Percentiles rank a stretch among this genome's conserved stretches.
Evolutionary conservation across 306 rosid species (phyloP).

Genomic region (Cicer cuneatum): DNA sequence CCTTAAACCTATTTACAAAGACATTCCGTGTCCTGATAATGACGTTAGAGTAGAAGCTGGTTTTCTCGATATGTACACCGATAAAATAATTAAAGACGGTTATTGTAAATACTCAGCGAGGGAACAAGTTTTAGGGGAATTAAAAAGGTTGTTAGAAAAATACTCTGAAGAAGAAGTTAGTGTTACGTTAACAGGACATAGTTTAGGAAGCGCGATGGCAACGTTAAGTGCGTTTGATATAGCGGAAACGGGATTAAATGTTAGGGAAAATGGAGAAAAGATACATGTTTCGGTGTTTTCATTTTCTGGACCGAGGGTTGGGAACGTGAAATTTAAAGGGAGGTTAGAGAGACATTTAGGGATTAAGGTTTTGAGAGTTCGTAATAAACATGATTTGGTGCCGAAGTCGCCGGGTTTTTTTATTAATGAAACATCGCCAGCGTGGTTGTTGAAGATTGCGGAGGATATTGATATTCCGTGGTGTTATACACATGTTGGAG

Average conservation of each 20-base stretch:
- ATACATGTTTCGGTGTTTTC: slow-evolving; percentile 69
- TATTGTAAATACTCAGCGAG: slow-evolving; percentile 74
- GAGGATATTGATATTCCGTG: slow-evolving; percentile 71
- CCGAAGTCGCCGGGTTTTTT: slow-evolving; percentile 73
- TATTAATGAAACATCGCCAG: slow-evolving; percentile 61
- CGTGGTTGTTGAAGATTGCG: slow-evolving; percentile 52
- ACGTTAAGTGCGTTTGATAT: slow-evolving; percentile 70
- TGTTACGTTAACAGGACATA: slow-evolving; percentile 76
- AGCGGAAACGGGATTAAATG: slow-evolving; percentile 62
- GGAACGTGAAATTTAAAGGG: slow-evolving; percentile 70
- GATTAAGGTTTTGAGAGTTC: slow-evolving; percentile 76
- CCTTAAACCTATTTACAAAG: slow-evolving; percentile 53
- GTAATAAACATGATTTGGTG: slow-evolving; percentile 71
- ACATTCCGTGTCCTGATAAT: slow-evolving; percentile 61
- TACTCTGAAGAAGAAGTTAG: slow-evolving; percentile 66
- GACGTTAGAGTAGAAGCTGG: slow-evolving; percentile 71
- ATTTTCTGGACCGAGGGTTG: slow-evolving; percentile 89
- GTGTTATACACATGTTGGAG: slow-evolving; percentile 88
- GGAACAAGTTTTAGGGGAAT: slow-evolving; percentile 66
- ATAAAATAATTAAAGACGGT: slow-evolving; percentile 54
- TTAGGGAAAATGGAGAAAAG: slow-evolving; percentile 38
- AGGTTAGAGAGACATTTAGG: slow-evolving; percentile 59
- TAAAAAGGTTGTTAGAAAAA: slow-evolving; percentile 55
- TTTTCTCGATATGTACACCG: slow-evolving; percentile 74
- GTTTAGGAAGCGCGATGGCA: slow-evolving; percentile 80